phyloP scores from a whole-genome alignment of 768 basidiomycete genomes.

The Suillus alpinus region DNA sequence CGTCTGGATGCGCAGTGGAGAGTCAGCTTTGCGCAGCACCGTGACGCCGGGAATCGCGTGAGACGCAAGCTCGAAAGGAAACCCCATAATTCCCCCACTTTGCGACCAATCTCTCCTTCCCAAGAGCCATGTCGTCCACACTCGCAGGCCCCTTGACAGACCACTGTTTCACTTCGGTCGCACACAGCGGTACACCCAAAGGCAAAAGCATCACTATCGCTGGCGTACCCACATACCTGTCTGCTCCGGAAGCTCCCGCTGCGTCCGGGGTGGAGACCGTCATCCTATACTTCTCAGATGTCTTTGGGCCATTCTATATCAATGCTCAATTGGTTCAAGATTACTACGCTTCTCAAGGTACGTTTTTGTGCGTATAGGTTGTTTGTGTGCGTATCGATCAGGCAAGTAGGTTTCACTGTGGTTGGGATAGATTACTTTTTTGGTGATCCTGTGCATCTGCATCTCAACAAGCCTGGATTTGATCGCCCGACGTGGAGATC shows the following conservation, averaged over 20 bases:
- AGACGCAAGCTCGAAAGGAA: neutral
- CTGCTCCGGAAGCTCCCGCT: slow-evolving; percentile 36
- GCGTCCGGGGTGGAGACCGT: slow-evolving; percentile 37
- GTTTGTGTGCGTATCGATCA: neutral
- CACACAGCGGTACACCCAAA: slow-evolving; percentile 47
- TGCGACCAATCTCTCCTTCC: neutral
- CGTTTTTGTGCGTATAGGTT: neutral
- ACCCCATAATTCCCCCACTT: neutral
- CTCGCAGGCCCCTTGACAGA: slow-evolving; percentile 43
- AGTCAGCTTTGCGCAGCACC: neutral
- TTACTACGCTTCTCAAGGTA: slow-evolving; percentile 61
- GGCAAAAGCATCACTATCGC: slow-evolving; percentile 36
- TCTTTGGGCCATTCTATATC: slow-evolving; percentile 56
- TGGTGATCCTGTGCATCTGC: slow-evolving; percentile 48
- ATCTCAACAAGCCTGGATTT: slow-evolving; percentile 36
- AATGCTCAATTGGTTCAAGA: slow-evolving; percentile 63
- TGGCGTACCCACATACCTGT: slow-evolving; percentile 52
- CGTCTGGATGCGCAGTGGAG: neutral
- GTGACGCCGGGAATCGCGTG: neutral
- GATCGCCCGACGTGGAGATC: slow-evolving; percentile 42
- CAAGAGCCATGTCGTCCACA: neutral
- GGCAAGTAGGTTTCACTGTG: slow-evolving; percentile 50
- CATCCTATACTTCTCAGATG: slow-evolving; percentile 56
- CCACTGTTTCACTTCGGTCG: slow-evolving; percentile 51
- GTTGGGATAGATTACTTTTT: slow-evolving; percentile 65